Percentiles rank a stretch among this genome's conserved stretches.
These are phyloP conservation scores for Edaphochlamys debaryana DNA, from an alignment of 139 green algal genomes.

Conservation along the genomic window DNA sequence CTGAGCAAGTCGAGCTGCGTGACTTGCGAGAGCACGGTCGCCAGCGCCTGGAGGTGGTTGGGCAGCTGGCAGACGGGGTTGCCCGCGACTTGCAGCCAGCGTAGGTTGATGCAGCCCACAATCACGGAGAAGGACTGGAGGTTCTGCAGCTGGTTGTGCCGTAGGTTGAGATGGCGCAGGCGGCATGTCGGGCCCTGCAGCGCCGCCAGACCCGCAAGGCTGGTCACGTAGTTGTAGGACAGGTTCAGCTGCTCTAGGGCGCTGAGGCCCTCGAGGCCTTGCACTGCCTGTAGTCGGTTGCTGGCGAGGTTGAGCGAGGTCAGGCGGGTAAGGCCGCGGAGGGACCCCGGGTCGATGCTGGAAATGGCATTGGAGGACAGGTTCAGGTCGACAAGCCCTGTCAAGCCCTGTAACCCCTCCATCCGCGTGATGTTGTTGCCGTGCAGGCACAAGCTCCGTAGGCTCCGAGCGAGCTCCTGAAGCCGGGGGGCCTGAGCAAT, in stretches of 20 bases:
- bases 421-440: slow-evolving; percentile 70
- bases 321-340: slow-evolving; percentile 57
- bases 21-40: slow-evolving; percentile 68
- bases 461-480: slow-evolving; percentile 5
- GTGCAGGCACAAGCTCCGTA: slow-evolving; percentile 71
- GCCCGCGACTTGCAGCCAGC: slow-evolving; percentile 64
- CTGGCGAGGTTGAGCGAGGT: slow-evolving; percentile 77
- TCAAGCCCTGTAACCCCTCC: slow-evolving; percentile 55
- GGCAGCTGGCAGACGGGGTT: slow-evolving; percentile 67
- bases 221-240: slow-evolving; percentile 73
- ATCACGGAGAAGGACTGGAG: slow-evolving; percentile 70
- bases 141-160: slow-evolving; percentile 65
- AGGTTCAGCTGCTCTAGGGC: slow-evolving; percentile 65
- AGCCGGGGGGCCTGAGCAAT: slow-evolving; percentile 57
- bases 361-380: slow-evolving; percentile 76
- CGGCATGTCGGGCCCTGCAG: slow-evolving; percentile 49
- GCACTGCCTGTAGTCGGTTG: slow-evolving; percentile 66
- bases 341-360: slow-evolving; percentile 29
- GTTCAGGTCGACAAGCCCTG: slow-evolving; percentile 67
- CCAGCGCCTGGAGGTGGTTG: slow-evolving; percentile 51
- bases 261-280: slow-evolving; percentile 53
- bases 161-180: slow-evolving; percentile 66
- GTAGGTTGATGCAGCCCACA: slow-evolving; percentile 59
- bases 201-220: slow-evolving; percentile 45
- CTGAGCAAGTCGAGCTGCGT: slow-evolving; percentile 57